Base-by-base conservation (phyloP, 352 stramenopile species). In the Globisporangium emineosum region DNA sequence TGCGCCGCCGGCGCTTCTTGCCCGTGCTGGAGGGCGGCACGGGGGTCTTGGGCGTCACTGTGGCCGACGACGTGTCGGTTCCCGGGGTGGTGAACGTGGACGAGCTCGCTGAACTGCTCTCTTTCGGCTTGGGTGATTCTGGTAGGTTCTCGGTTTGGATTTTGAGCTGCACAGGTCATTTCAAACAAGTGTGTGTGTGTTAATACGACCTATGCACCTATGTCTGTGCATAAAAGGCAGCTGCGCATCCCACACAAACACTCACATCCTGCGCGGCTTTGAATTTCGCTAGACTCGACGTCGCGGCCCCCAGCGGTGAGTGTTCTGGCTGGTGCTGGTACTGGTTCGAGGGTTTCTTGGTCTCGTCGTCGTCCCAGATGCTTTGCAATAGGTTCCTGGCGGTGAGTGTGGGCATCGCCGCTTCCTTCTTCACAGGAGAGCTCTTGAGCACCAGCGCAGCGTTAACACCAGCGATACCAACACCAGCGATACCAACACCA, bases 1-100 rank as follows among this genome's bases (percentile, higher is more conserved):
- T 86, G 27, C 85, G 81, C 56, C 86, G 77, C 13, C 86, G 77
- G 8, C 83, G 75, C 65, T 93, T 93, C 68, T 94, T 94, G 19
- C 73, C 83, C 0, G 75, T 78, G 56, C 71, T 83, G 4, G 68
- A 75, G 0, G 80, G 69, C 1, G 75, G 70, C 17, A 70, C 56
- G 1, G 70, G 75, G 7, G 67, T 79, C 54, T 73, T 69, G n/a
- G 67, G 63, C 53, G 57, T 76, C 64, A 9, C 40, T 12, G 43
- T 21, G 13, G 50, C 57, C 30, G 66, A 58, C 60, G 69, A 56
- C 51, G 53, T 62, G 53, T 68, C 60, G 1, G 60, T 58, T 47
- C 30, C 32, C 23, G 66, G 57, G 42, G 59, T 57, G 51, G 58
- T 57, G 30, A 69, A 65, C 12, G 49, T 59, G 8, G 67, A 65